Evolutionary conservation across 176 grass and related monocot species (phyloP), one percentile per base, ranked within the genome.

Genomic region (Pontederia paniculata): DNA sequence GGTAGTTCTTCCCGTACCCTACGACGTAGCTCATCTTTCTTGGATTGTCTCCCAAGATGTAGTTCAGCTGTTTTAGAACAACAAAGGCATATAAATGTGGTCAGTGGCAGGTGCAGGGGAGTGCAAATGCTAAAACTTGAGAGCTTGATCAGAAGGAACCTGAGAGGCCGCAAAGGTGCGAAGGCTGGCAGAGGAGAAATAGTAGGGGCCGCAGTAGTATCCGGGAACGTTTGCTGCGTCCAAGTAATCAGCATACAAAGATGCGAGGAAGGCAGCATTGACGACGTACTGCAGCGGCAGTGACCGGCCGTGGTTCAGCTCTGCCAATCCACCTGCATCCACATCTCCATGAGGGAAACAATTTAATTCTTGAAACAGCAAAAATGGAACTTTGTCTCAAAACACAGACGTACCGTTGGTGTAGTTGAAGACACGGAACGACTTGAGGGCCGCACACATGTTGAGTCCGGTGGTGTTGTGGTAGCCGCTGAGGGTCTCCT

Each of bases 171-270:
- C 56, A 11, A 71, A 71, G 23, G 4, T 48, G 21, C 21, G 0
- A 11, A 71, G 56, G 25, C 23, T 60, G 45, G 17, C 18, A 6
- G 53, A 60, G 55, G 41, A 47, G 11, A 60, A 60, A 8, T 60
- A 71, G 17, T 58, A 15, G 10, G 55, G 42, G n/a, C 68, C 68
- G 23, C 68, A 71, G 25, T 60, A 58, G 45, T 45, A 71, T 8
- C 68, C 68, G 13, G 68, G 68, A 9, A 71, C 45, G 11, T 11
- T 15, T 23, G 55, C 51, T 6, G n/a, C 11, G 16, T 52, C 60
- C 68, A 71, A 50, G 68, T 60, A 71, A 13, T 71, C 56, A 13
- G 55, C 68, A 59, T 71, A 71, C 12, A 71, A 15, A 10, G 68
- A 71, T 21, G 68, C 54, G 10, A 71, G 56, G 23, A 60, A 71